Base-by-base conservation (phyloP, 768 basidiomycete species). In the Cystofilobasidium bisporidii region DNA sequence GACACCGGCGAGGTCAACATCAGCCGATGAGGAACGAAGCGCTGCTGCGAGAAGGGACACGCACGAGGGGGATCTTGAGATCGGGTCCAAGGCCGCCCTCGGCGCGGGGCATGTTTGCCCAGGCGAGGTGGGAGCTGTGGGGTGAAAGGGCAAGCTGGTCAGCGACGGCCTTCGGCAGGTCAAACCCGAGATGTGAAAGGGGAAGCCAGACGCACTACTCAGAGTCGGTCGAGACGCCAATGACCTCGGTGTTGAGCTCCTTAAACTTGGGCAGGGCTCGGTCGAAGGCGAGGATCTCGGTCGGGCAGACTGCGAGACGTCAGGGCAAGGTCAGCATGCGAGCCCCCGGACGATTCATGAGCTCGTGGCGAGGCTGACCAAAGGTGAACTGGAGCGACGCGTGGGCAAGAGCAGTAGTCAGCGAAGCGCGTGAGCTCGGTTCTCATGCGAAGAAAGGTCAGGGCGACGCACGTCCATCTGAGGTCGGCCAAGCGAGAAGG, bases 231-330 rank as follows among this genome's bases (percentile, higher is more conserved):
- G 92, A 94, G 73, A 89, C 83, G 55, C 88, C 88, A 70, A 94
- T 82, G 55, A 94, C 86, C 48, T 81, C 81, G 36, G 89, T 85
- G 76, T 86, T 83, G 69, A 92, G 80, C 64, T 82, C 82, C 63
- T 84, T 81, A 81, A 94, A 91, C 69, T 82, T 80, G 61, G 84
- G 76, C 33, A 94, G 83, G 6, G 89, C 86, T 69, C 89, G 87
- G 77, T 94, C 91, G 83, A 92, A 96, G 0, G 91, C 92, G 55
- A 93, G 83, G 75, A 96, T 93, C 78, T 96, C 92, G 67, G 92
- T 93, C 22, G 91, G 91, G 79, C 90, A 94, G 73, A 77, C 36
- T 36, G 36, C 12, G 36, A 36, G 36, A 12, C 6, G 36, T 36
- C 36, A 36, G 36, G 36, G 5, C 6, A 12, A 36, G 36, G 36